Base-by-base conservation (phyloP, 2,329 filamentous ascomycete species). In the Ophiocordyceps australis region DNA sequence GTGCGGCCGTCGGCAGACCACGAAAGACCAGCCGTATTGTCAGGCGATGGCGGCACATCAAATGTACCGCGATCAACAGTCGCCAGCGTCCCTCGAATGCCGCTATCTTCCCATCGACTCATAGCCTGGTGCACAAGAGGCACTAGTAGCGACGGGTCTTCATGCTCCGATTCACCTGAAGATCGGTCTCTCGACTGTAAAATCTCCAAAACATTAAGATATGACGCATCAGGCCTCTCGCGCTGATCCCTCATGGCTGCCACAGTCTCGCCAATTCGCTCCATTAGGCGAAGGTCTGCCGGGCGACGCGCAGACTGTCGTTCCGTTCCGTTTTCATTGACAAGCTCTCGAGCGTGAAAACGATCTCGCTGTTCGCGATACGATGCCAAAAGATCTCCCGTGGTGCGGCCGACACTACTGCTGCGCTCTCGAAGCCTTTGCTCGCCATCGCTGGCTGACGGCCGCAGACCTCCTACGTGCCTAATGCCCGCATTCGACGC, bases 1-100 rank as follows among this genome's bases (percentile, higher is more conserved):
- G 50, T 57, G 24, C 55, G 56, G 3, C 70, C 70, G 38, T 74
- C 64, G 19, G 65, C 59, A 34, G 65, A 71, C 70, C 70, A 75
- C 14, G 59, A 54, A 35, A 72, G 46, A 3, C 70, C 70, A 9
- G 68, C 64, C 2, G 70, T 74, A 27, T 72, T 67, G 25, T 68
- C 60, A 4, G 59, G 52, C 21, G 58, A 55, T 9, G 60, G 55
- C 2, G 50, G 50, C 27, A 49, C 45, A 28, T 55, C 52, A n/a
- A 55, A 50, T 14, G 55, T 45, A 5, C 50, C 50, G 5, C 55
- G 50, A 15, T 57, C 53, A n/a, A n/a, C n/a, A 5, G 41, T 33
- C 1, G 34, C 35, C 7, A 47, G 34, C 1, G 46, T 48, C 6
- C 41, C 42, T 11, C 46, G 38, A 2, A 49, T 38, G 10, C 42